Percentiles rank a stretch among this genome's conserved stretches.
Conservation (phyloP, 495 filamentous ascomycete species). For the Geoglossum glabrum region DNA sequence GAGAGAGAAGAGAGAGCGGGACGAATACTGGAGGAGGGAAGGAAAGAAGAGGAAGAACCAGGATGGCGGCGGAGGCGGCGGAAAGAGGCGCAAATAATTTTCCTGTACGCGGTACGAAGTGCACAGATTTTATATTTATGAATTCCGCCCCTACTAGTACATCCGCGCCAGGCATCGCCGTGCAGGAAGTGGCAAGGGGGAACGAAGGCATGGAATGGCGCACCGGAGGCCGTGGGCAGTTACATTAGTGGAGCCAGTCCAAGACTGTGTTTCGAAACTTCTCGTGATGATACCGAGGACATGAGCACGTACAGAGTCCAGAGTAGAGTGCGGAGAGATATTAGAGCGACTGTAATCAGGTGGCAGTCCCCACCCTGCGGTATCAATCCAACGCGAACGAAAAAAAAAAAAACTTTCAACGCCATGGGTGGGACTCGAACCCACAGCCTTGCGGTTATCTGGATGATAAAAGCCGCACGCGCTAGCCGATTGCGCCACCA, state of each 20-base stretch:
- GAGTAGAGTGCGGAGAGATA: too few species aligned
- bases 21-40: conserved; percentile 84
- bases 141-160: background rate
- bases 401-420: background rate
- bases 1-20: conserved; percentile 72
- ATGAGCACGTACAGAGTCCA: too few species aligned
- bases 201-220: background rate
- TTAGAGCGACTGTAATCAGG: too few species aligned
- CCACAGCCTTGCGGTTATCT: conserved; percentile 3
- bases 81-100: conserved; percentile 43
- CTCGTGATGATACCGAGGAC: too few species aligned
- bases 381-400: too few species aligned
- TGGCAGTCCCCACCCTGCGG: background rate
- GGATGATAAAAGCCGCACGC: conserved; percentile 1
- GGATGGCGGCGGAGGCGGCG: conserved; percentile 42
- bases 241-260: background rate
- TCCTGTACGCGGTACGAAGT: background rate
- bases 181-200: background rate
- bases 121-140: background rate
- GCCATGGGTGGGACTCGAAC: conserved; percentile 5
- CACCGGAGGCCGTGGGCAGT: background rate
- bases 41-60: conserved; percentile 67
- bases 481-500: conserved; percentile 5
- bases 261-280: too few species aligned
- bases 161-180: background rate